Evolutionary conservation across 257 asterid genomes (phyloP), one percentile per base, ranked within the genome.

Genomic region (Perilla frutescens): DNA sequence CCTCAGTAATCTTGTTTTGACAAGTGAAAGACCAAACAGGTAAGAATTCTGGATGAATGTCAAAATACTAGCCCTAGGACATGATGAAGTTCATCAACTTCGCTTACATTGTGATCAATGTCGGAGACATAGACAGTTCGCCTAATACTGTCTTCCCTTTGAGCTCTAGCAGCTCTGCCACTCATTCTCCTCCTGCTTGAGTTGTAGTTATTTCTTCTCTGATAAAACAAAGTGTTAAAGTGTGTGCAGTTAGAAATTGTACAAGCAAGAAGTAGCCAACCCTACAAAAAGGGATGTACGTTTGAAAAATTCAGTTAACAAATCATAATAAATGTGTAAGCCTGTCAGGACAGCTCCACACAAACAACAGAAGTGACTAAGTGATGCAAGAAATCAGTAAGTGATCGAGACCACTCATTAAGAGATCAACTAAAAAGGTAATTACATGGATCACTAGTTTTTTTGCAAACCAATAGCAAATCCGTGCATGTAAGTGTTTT

Each of bases 121-220:
- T 89, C 97, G 14, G 96, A 85, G 58, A 91, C 97, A 79, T 91
- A 91, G 63, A 91, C 94, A 62, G 97, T 91, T 75, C 97, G 86
- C 83, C 93, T 85, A 55, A 91, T 85, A 73, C 91, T 89, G 81
- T 89, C 91, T 75, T 91, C 97, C 81, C 95, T 87, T 81, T 89
- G 95, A 83, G 91, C 95, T 81, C 83, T 86, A 73, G 75, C 84
- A 77, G 93, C 80, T 85, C 95, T 81, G 70, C 89, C 90, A 66
- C 81, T 84, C 83, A 82, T 79, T 80, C 90, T 82, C 76, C 77
- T 91, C 80, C 80, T 84, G 69, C 86, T 88, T 64, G 83, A 86
- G 75, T 73, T 81, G 75, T 80, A 76, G 83, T 77, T 86, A 66
- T 82, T 84, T 81, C 83, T 87, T 80, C 89, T 87, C 96, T 91